Base-by-base conservation (phyloP, 345 rosid species). In the Chamaenerion angustifolium region DNA sequence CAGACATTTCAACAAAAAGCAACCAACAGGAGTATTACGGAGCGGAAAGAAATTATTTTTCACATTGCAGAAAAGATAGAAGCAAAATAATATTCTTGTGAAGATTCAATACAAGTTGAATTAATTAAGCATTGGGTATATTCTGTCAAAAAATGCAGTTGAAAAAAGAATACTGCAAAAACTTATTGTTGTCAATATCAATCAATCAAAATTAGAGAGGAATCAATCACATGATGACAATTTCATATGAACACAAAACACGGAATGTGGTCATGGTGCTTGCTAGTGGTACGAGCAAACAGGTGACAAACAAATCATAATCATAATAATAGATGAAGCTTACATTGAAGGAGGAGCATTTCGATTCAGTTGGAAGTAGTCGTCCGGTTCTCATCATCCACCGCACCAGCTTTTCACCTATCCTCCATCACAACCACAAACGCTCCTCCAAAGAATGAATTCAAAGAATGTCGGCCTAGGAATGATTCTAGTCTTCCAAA, bases 401-500 rank as follows among this genome's bases (percentile, higher is more conserved):
- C n/a, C n/a, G n/a, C n/a, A 60, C 48, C 46, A 52, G 35, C 40
- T 56, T 54, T 14, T 3, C 44, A 45, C 52, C 58, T 42, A 60
- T 19, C 48, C 27, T 47, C 46, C 57, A 48, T 58, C 25, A 43
- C n/a, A n/a, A n/a, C n/a, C n/a, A n/a, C n/a, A n/a, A n/a, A n/a
- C n/a, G n/a, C 16, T 37, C 37, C 50, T 43, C 25, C 40, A 40
- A 37, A 40, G 16, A 64, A 81, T 75, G 60, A 83, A 81, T 72
- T 65, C 62, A 80, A 74, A 82, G 79, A 73, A 82, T 71, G 64
- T 71, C 25, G 63, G 66, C 76, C 79, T 71, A 72, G 56, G 46
- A 50, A 8, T 35, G 42, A 21, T 21, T 45, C 68, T 67, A 68
- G 68, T 50, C 35, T 16, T 58, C 67, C 63, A 69, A 65, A 79